A percentile compares a stretch with the other conserved stretches of the same genome.
These are phyloP conservation scores for Adansonia rubrostipa DNA, from an alignment of 441 rosid species.

Conservation along the genomic window DNA sequence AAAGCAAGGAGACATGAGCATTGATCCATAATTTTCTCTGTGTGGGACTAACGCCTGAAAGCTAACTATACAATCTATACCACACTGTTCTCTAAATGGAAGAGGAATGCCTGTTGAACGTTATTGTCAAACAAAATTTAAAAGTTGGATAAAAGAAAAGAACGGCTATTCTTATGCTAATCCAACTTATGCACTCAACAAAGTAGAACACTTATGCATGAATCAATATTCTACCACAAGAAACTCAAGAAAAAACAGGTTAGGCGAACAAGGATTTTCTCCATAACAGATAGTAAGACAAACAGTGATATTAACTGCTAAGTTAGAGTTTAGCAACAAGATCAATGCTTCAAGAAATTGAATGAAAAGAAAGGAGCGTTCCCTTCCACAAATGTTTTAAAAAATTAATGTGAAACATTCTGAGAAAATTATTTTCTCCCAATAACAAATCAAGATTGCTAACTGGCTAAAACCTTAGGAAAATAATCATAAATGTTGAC, in stretches of 20 bases:
- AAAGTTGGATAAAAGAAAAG: neutral
- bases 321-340: neutral
- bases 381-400: neutral
- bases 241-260: neutral
- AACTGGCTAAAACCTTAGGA: neutral
- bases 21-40: conserved; percentile 31
- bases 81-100: conserved; percentile 35
- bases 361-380: neutral
- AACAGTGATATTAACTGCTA: neutral
- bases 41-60: conserved; percentile 34
- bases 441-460: neutral
- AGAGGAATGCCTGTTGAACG: conserved; percentile 24
- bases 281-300: neutral
- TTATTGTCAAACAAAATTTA: conserved; percentile 13
- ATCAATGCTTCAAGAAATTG: neutral
- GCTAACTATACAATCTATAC: conserved; percentile 32
- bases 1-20: conserved; percentile 32
- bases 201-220: neutral
- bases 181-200: conserved; percentile 9
- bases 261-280: neutral
- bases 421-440: neutral
- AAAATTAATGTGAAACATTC: neutral
- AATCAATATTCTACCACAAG: neutral
- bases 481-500: conserved; percentile 19
- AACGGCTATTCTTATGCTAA: neutral